These are phyloP conservation scores for Eutrema yunnanense DNA, from an alignment of 345 rosid genomes.

Conservation along the genomic window DNA sequence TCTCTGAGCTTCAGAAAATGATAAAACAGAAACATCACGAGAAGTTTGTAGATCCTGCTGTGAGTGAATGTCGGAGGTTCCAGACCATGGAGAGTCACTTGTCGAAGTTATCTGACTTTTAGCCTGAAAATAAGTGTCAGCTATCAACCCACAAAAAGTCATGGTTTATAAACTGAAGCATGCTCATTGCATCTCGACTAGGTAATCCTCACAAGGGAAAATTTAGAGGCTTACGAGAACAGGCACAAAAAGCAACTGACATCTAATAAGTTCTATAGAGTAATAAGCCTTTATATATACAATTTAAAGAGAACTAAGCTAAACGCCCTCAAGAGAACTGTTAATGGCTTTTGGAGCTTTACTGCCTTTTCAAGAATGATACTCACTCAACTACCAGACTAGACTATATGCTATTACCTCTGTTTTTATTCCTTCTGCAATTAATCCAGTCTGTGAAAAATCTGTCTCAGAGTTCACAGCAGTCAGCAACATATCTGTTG, in stretches of 20 bases:
- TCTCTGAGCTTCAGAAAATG: conserved; percentile 79
- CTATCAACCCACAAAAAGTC: conserved; percentile 4
- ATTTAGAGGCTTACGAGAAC: conserved; percentile 3
- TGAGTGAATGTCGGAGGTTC: conserved; percentile 41
- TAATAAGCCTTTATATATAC: not conserved
- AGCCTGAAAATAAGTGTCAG: conserved; percentile 39
- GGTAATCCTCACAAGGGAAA: not conserved
- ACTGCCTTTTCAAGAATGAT: not conserved
- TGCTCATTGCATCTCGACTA: not conserved
- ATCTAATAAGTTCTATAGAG: not conserved
- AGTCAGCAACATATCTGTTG: conserved; percentile 63
- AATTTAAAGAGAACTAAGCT: not conserved
- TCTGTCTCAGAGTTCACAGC: conserved; percentile 51
- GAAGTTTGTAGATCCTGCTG: conserved; percentile 35
- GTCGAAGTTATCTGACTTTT: conserved; percentile 47
- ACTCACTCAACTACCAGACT: conserved; percentile 4
- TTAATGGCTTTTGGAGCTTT: conserved; percentile 4
- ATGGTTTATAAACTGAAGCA: conserved; percentile 4
- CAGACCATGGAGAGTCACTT: conserved; percentile 50
- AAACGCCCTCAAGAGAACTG: conserved; percentile 1
- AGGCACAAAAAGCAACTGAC: not conserved
- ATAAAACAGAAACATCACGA: conserved; percentile 44
- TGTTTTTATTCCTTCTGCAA: conserved; percentile 46
- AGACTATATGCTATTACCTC: conserved; percentile 45
- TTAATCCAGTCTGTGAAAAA: conserved; percentile 36